phyloP scores from a whole-genome alignment of 352 stramenopile species.

The Phytopythium oedochilum region DNA sequence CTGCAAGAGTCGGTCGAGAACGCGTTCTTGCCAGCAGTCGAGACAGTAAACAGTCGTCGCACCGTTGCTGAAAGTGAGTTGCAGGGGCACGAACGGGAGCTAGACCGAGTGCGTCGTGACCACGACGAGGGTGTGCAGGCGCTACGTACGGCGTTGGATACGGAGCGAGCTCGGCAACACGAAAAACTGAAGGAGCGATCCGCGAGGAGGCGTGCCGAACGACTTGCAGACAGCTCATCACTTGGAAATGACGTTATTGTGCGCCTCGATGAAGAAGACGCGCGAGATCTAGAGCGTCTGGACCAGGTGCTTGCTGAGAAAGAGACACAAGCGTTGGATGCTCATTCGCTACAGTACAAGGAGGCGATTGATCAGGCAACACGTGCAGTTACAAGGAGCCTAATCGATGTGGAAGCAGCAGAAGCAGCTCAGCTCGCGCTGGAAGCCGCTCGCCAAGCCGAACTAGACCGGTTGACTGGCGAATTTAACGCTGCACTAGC shows the following conservation, averaged over 20 bases:
- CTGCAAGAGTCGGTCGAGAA: slow-evolving; percentile 9
- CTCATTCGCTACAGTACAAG: slow-evolving; percentile 15
- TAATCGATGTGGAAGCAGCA: slow-evolving; percentile 15
- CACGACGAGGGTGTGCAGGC: slow-evolving; percentile 16
- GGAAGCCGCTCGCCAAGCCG: slow-evolving; percentile 16
- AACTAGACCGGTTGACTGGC: slow-evolving; percentile 17
- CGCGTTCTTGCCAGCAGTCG: slow-evolving; percentile 6
- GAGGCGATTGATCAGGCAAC: slow-evolving; percentile 2
- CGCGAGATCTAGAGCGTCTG: slow-evolving; percentile 13
- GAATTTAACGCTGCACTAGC: slow-evolving; percentile 16
- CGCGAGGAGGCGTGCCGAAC: slow-evolving; percentile 11
- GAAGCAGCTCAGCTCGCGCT: slow-evolving; percentile 21
- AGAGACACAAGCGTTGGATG: slow-evolving; percentile 11
- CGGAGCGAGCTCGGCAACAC: slow-evolving; percentile 27
- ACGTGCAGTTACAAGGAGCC: neutral
- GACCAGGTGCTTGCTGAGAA: slow-evolving; percentile 17
- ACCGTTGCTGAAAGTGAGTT: neutral
- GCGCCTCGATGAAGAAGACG: slow-evolving; percentile 12
- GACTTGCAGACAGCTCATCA: slow-evolving; percentile 5
- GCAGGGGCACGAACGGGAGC: slow-evolving; percentile 8
- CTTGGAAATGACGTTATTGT: slow-evolving; percentile 6
- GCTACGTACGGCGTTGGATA: slow-evolving; percentile 13
- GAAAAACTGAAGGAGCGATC: slow-evolving; percentile 29
- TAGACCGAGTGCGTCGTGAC: slow-evolving; percentile 14
- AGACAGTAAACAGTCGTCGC: neutral